These are phyloP conservation scores for Limnomonas spitsbergensis DNA, from an alignment of 139 green algal genomes.

Conservation along the genomic window DNA sequence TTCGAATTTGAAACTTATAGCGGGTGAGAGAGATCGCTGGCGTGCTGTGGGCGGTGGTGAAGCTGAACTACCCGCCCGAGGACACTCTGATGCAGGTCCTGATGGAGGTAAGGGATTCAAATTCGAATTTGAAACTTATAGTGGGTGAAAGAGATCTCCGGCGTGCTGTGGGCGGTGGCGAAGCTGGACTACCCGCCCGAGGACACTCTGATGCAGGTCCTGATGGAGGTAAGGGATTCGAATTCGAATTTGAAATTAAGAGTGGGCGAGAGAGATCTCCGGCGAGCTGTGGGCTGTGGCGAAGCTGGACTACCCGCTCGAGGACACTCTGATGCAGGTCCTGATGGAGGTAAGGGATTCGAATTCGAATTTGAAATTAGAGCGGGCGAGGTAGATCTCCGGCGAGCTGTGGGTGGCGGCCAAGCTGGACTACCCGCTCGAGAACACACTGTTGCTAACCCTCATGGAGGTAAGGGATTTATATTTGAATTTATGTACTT, in stretches of 20 bases:
- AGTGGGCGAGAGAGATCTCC: neutral
- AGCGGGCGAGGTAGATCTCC: neutral
- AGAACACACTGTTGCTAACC: neutral
- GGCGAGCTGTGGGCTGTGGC: neutral
- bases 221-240: neutral
- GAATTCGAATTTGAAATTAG: too few relatives aligned
- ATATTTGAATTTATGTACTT: too few relatives aligned
- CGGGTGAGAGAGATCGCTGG: neutral
- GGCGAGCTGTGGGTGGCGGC: neutral
- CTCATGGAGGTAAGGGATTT: slow-evolving; percentile 8
- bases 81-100: neutral
- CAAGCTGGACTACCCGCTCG: neutral
- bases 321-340: neutral
- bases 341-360: slow-evolving; percentile 5
- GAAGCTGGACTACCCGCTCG: neutral
- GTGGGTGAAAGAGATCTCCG: neutral
- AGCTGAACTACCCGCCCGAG: neutral
- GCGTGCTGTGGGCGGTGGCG: neutral
- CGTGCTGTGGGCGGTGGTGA: neutral
- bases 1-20: too few relatives aligned
- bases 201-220: neutral
- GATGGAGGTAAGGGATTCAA: neutral
- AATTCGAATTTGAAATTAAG: neutral
- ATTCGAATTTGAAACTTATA: neutral
- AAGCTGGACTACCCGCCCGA: neutral